These are phyloP conservation scores for Penicillium frequentans DNA, from an alignment of 2,329 filamentous ascomycete species.

Conservation along the genomic window DNA sequence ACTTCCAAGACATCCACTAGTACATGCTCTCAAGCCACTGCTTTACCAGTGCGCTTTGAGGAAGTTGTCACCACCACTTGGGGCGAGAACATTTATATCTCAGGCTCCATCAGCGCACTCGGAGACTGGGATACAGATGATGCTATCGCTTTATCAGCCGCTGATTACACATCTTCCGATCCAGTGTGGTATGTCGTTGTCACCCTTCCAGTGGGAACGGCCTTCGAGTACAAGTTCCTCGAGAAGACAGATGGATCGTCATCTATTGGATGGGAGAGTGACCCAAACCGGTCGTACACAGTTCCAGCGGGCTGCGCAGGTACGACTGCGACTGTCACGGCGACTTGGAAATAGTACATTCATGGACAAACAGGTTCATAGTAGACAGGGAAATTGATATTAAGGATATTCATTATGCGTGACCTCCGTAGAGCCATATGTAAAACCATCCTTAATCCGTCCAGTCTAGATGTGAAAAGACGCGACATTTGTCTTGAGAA, in stretches of 20 bases:
- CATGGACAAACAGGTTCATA: not conserved
- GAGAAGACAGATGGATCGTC: conserved; percentile 59
- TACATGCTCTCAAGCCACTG: conserved; percentile 28
- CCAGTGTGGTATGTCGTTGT: conserved; percentile 63
- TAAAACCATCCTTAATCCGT: not conserved
- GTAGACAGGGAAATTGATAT: not conserved
- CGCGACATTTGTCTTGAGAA: conserved; percentile 30
- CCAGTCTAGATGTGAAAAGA: conserved; percentile 24
- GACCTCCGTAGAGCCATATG: not conserved
- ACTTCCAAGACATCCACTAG: not conserved
- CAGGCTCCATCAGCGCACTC: conserved; percentile 59
- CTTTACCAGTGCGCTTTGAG: conserved; percentile 64
- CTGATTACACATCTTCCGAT: conserved; percentile 58
- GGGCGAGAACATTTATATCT: conserved; percentile 67
- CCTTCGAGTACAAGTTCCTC: conserved; percentile 69
- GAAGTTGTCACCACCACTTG: conserved; percentile 57
- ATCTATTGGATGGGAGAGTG: conserved; percentile 63
- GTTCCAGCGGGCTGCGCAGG: conserved; percentile 38
- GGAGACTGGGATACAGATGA: conserved; percentile 61
- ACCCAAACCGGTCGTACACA: conserved; percentile 47
- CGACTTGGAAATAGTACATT: conserved; percentile 37
- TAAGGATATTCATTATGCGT: not conserved
- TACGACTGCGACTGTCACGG: conserved; percentile 28
- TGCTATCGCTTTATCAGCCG: conserved; percentile 59
- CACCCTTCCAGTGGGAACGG: conserved; percentile 55